A percentile compares a stretch with the other conserved stretches of the same genome.
Conservation (phyloP, 441 rosid species). For the Viola pubescens region DNA sequence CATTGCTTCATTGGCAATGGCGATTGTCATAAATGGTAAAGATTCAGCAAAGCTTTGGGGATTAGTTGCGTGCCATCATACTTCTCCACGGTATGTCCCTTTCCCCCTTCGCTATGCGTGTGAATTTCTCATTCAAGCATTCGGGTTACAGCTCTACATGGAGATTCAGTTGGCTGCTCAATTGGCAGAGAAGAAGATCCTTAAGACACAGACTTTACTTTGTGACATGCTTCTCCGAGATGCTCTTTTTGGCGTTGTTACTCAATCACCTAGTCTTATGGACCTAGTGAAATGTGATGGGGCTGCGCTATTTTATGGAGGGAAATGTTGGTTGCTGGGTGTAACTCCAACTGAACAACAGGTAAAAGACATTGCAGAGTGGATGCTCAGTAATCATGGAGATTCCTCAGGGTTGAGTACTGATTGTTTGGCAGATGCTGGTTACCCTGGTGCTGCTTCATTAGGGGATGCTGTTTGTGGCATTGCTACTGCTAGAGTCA, state of each 20-base stretch:
- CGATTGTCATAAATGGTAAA: constrained; percentile 39
- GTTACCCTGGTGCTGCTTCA: constrained; percentile 53
- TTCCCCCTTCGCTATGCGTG: constrained; percentile 76
- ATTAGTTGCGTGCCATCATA: constrained; percentile 71
- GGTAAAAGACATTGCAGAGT: constrained; percentile 51
- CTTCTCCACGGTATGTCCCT: constrained; percentile 55
- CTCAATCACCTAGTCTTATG: constrained; percentile 70
- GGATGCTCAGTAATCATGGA: constrained; percentile 55
- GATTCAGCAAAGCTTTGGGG: constrained; percentile 74
- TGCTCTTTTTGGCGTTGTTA: constrained; percentile 55
- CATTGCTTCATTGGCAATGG: constrained; percentile 57
- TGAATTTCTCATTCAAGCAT: constrained; percentile 73
- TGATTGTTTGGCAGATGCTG: constrained; percentile 62
- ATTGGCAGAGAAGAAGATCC: constrained; percentile 53
- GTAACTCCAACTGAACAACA: constrained; percentile 67
- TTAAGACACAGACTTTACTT: constrained; percentile 54
- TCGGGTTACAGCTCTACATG: constrained; percentile 64
- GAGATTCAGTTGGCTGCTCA: constrained; percentile 67
- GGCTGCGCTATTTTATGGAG: constrained; percentile 57
- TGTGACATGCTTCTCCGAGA: constrained; percentile 81
- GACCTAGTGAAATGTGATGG: constrained; percentile 89
- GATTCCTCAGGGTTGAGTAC: constrained; percentile 67
- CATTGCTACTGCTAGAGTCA: constrained; percentile 66
- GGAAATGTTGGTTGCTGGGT: constrained; percentile 59
- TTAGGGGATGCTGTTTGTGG: constrained; percentile 80